These are phyloP conservation scores for Tricholoma saponaceum DNA, from an alignment of 768 basidiomycete genomes.

Conservation along the genomic window DNA sequence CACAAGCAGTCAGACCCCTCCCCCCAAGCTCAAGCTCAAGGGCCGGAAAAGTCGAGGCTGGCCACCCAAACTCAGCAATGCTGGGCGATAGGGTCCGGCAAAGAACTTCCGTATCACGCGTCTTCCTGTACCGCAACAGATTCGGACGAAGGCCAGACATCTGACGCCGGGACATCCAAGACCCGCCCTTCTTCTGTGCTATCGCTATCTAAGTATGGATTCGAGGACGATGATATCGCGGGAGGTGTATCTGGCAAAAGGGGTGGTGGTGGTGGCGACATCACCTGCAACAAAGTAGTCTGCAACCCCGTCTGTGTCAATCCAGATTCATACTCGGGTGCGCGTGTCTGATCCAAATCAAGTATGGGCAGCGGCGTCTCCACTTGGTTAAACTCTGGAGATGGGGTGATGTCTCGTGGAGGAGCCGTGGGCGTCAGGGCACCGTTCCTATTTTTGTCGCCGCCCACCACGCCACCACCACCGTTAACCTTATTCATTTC, in stretches of 20 bases:
- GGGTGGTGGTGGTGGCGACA: background rate
- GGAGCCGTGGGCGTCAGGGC: constrained; percentile 3
- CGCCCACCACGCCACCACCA: constrained; percentile 1
- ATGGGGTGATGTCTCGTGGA: constrained; percentile 5
- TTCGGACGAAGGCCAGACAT: background rate
- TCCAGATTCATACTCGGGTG: background rate
- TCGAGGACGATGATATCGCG: background rate
- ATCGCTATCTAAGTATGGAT: background rate
- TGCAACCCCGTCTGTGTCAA: background rate
- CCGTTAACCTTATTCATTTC: constrained; percentile 9
- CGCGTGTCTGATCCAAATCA: constrained; percentile 8
- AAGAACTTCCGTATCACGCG: background rate
- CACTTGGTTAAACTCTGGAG: constrained; percentile 19
- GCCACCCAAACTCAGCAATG: background rate
- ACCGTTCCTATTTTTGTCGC: background rate
- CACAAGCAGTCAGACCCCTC: background rate
- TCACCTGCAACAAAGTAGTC: background rate
- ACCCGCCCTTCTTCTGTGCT: constrained; percentile 8
- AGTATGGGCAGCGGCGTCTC: constrained; percentile 15
- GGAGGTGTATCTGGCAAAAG: background rate
- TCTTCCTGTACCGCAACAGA: constrained; percentile 3
- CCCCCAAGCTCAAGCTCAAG: background rate
- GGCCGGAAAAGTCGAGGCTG: background rate
- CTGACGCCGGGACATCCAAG: constrained; percentile 4
- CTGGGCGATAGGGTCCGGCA: background rate